Base-by-base conservation (phyloP, 163 green algal genomes). In the Botryococcus braunii region DNA sequence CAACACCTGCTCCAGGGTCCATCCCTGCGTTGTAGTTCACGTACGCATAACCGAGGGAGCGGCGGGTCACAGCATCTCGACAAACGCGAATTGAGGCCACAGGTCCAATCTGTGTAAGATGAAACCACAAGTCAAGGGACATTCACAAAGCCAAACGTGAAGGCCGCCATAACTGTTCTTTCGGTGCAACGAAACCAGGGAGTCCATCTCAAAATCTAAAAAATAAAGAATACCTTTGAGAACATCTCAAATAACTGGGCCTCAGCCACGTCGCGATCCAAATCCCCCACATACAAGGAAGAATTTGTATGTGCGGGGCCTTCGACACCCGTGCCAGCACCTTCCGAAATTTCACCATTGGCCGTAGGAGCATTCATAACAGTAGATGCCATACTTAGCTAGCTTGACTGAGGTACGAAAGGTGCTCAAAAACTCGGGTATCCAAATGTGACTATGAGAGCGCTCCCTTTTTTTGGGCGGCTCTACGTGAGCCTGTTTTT, bases 71-170 rank as follows among this genome's bases (percentile, higher is more conserved):
- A n/a, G 94, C 85, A 74, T 99, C 93, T 23, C 94, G 90, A 87
- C 94, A 99, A 27, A 99, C 94, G 59, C 92, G 89, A 77, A 99
- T 97, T 68, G 91, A 97, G 31, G 89, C 89, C 37, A 99, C 92
- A 23, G 92, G 91, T 46, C 94, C 94, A 38, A 97, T 79, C 91
- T 97, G 86, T 43, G n/a, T n/a, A n/a, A n/a, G n/a, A n/a, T n/a
- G 17, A 17, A 5, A 62, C 11, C n/a, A n/a, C n/a, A n/a, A n/a
- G n/a, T n/a, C n/a, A n/a, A n/a, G n/a, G n/a, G n/a, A n/a, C n/a
- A n/a, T n/a, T n/a, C n/a, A n/a, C 8, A 65, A 2, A 65, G 27
- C 3, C 31, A 8, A 6, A 46, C 1, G 58, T 32, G 23, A 32
- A 62, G 55, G 25, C 17, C 17, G 35, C 55, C 25, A 31, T 66